These are phyloP conservation scores for Trametes cubensis DNA, from an alignment of 768 basidiomycete species.

Conservation along the genomic window DNA sequence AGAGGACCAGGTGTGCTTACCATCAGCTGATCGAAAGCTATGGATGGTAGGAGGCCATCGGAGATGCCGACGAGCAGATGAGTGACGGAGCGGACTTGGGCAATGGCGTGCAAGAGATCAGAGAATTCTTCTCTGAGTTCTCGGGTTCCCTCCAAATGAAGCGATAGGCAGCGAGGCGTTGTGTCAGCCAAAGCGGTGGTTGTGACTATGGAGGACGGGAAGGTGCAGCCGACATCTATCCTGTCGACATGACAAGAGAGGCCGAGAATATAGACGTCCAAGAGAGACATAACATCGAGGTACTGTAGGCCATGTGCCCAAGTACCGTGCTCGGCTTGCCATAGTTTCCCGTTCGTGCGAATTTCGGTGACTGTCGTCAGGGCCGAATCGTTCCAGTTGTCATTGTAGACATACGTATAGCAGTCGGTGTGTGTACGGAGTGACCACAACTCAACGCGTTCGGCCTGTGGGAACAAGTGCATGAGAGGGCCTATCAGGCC, in stretches of 20 bases:
- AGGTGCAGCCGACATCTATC: background rate
- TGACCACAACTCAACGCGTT: background rate
- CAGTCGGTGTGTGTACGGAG: background rate
- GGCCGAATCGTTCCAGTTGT: background rate
- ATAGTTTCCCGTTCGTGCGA: background rate
- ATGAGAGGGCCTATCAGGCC: background rate
- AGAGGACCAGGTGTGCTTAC: background rate
- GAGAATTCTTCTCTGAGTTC: background rate
- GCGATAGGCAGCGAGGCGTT: background rate
- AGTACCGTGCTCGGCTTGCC: background rate
- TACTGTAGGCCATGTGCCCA: background rate
- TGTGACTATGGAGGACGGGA: background rate
- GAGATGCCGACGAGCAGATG: background rate
- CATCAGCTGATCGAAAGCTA: background rate
- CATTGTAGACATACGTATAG: background rate
- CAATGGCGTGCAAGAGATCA: background rate
- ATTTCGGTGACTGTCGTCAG: background rate
- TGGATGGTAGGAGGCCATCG: background rate
- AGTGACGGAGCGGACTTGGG: background rate
- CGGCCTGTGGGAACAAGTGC: background rate
- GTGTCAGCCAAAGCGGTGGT: background rate
- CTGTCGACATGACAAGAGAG: background rate
- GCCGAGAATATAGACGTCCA: constrained; percentile 3
- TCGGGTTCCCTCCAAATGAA: background rate
- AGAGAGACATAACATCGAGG: background rate